Evolutionary conservation across 805 yeast species (phyloP), one percentile per base, ranked within the genome.

Genomic region (Monosporozyma aerobia): DNA sequence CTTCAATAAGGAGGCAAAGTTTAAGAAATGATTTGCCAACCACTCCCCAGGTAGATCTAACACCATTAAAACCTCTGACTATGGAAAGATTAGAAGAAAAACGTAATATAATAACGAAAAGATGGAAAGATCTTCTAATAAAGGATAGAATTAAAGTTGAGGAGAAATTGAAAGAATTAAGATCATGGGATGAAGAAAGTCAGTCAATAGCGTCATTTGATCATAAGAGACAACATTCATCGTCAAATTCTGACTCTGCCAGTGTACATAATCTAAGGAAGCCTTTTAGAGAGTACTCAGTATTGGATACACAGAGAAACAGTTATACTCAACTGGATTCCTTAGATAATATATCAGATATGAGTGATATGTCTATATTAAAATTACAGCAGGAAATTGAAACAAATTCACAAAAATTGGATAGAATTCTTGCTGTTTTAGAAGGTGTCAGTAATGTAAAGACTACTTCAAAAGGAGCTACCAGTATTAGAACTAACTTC

Each of bases 401-500:
- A 33, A 48, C 48, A 14, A 64, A 63, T 48, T 53, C 57, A 23
- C 56, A 58, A 32, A 64, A 61, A 52, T 54, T 66, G 48, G 70
- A 66, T 54, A 49, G 55, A 41, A 61, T 66, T 10, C 56, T 66
- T 30, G 48, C 30, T 13, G 49, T 64, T 14, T 52, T 65, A 41
- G 25, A 33, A 35, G 49, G 32, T 29, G 19, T 22, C 10, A 22
- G 33, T 14, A 10, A 23, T 43, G 46, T 16, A 37, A 16, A 7
- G 44, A 40, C 13, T 14, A 35, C 13, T 14, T 35, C 39, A 4
- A 35, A 9, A 11, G 22, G 22, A 10, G 9, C 27, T 40, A 25
- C 19, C 5, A n/a, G 11, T 5, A 7, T 11, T 25, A n/a, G 45
- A 22, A 40, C 9, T 8, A 40, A 40, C 25, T 22, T 10, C 44